A percentile compares a stretch with the other conserved stretches of the same genome.
phyloP scores from a whole-genome alignment of 148 eudicot species.

The Simmondsia chinensis region DNA sequence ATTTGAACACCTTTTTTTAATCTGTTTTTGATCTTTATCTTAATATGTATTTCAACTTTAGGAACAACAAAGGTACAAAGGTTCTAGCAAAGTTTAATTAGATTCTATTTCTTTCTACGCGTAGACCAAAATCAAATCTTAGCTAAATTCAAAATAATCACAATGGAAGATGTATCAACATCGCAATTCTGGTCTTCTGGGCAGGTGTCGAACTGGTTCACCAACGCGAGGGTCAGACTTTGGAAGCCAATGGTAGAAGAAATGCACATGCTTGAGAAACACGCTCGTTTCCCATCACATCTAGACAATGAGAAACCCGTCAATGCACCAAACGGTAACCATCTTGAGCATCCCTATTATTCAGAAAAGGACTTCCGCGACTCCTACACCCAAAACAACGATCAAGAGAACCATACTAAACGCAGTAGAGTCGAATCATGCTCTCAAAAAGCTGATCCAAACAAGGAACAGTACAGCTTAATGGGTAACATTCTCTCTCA shows the following conservation, averaged over 20 bases:
- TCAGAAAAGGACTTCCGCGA: slow-evolving; percentile 17
- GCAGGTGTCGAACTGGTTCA: slow-evolving; percentile 47
- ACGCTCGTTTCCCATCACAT: slow-evolving; percentile 20
- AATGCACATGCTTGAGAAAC: slow-evolving; percentile 32
- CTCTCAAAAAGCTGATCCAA: slow-evolving; percentile 10
- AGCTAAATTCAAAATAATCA: not conserved
- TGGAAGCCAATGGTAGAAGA: slow-evolving; percentile 55
- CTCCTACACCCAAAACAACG: slow-evolving; percentile 6
- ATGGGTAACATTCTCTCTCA: slow-evolving; percentile 3
- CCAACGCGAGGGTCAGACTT: slow-evolving; percentile 39
- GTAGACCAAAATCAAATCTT: not conserved
- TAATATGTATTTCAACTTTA: too few species aligned
- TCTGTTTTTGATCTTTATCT: too few species aligned
- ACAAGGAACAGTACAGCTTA: slow-evolving; percentile 10
- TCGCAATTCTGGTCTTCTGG: not conserved
- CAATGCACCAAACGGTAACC: slow-evolving; percentile 10
- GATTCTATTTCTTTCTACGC: too few species aligned
- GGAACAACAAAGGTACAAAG: too few species aligned
- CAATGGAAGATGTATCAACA: not conserved
- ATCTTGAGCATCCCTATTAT: slow-evolving; percentile 11
- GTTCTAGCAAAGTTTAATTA: too few species aligned
- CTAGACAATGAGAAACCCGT: slow-evolving; percentile 4
- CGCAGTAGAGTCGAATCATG: slow-evolving; percentile 15
- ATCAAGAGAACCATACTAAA: slow-evolving; percentile 14
- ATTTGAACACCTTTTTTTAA: too few species aligned